Conservation (phyloP, 225 moss, liverwort and hornwort genomes). For the Ulota crispa region DNA sequence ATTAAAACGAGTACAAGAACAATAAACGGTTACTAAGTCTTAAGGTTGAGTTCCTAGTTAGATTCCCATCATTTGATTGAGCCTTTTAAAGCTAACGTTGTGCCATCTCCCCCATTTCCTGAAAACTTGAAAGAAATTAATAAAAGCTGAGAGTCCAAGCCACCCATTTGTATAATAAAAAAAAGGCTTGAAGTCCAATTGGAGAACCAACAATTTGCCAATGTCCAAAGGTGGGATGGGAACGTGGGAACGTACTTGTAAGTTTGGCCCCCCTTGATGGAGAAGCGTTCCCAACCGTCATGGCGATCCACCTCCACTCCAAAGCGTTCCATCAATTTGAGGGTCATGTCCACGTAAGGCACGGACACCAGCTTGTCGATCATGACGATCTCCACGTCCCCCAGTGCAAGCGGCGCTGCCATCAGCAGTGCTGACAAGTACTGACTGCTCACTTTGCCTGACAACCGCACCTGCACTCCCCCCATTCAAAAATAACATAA, state of each 20-base stretch:
- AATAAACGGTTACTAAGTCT: neutral
- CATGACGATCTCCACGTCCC: constrained; percentile 87
- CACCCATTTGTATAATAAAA: neutral
- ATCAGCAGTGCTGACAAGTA: constrained; percentile 90
- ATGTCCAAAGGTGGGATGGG: neutral
- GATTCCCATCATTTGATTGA: neutral
- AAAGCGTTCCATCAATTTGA: constrained; percentile 86
- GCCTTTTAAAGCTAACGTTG: neutral
- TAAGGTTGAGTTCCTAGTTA: neutral
- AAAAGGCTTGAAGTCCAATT: neutral
- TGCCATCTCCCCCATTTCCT: too few species aligned
- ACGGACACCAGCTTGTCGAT: constrained; percentile 91
- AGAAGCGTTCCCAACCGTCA: constrained; percentile 86
- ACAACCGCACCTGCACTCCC: constrained; percentile 73
- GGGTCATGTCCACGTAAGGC: constrained; percentile 96
- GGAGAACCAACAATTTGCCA: neutral
- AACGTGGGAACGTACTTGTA: constrained; percentile 55
- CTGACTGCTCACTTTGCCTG: constrained; percentile 93
- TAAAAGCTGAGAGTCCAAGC: neutral
- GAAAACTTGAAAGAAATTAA: neutral
- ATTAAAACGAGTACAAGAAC: neutral
- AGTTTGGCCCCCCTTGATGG: constrained; percentile 87
- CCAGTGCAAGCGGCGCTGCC: constrained; percentile 81
- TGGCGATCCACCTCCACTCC: constrained; percentile 84
- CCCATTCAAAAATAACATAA: too few species aligned